Percentiles rank a stretch among this genome's conserved stretches.
These are phyloP conservation scores for Physocladia obscura DNA, from an alignment of 192 early-diverging fungal genomes.

Conservation along the genomic window DNA sequence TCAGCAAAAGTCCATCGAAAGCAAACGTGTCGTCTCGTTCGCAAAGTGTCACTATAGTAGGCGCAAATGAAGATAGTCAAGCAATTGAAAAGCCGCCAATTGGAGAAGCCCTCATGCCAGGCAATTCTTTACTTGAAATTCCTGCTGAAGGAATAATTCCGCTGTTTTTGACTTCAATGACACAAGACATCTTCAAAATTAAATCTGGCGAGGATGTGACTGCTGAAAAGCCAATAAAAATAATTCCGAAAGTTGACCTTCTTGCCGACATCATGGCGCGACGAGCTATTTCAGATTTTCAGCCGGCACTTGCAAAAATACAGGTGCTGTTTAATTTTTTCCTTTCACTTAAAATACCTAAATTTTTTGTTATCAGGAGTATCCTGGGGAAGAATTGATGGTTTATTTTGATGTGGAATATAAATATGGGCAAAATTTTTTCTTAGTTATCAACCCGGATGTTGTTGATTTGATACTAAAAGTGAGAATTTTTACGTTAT, in stretches of 20 bases:
- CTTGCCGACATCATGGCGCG: constrained; percentile 52
- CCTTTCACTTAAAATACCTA: background rate
- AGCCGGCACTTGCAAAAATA: constrained; percentile 49
- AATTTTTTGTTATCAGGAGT: too few species aligned
- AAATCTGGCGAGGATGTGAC: constrained; percentile 52
- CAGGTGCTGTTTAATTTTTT: constrained; percentile 30
- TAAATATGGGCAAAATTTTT: constrained; percentile 64
- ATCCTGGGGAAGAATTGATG: constrained; percentile 58
- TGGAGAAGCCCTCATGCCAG: background rate
- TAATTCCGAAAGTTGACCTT: constrained; percentile 62
- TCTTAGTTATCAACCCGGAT: constrained; percentile 43
- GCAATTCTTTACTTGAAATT: background rate
- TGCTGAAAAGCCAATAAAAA: constrained; percentile 44
- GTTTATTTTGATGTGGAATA: constrained; percentile 52
- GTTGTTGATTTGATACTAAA: constrained; percentile 45
- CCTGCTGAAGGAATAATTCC: constrained; percentile 45
- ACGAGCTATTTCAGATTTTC: constrained; percentile 57
- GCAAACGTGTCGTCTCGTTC: background rate
- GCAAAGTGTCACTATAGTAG: background rate
- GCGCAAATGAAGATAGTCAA: background rate
- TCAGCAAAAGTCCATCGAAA: background rate
- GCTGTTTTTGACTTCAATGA: constrained; percentile 53
- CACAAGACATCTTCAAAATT: constrained; percentile 59
- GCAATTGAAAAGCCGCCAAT: background rate
- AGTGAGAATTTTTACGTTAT: constrained; percentile 29